Conservation (phyloP, 2,329 filamentous ascomycete genomes). For the Aciculosporium take region DNA sequence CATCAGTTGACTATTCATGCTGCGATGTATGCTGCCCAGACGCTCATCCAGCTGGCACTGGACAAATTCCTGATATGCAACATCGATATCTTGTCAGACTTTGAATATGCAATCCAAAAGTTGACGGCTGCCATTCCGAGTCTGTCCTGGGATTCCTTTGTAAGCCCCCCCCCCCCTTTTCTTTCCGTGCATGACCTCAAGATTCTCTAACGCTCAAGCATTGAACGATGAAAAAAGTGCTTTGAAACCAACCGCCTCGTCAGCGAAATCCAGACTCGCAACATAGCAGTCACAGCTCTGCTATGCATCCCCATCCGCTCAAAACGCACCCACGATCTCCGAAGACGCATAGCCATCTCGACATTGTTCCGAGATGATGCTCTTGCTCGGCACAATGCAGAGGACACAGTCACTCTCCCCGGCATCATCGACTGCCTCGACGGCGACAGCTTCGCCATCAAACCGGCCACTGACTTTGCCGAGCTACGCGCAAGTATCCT, state of each 20-base stretch:
- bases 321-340: constrained; percentile 40
- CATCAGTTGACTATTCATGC: constrained; percentile 19
- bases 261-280: constrained; percentile 27
- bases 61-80: constrained; percentile 35
- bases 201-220: constrained; percentile 3
- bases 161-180: constrained; percentile 18
- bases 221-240: too few species aligned
- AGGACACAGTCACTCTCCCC: constrained; percentile 27
- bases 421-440: constrained; percentile 32
- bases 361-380: constrained; percentile 42
- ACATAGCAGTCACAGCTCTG: constrained; percentile 45
- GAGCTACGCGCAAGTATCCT: constrained; percentile 50
- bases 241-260: constrained; percentile 32
- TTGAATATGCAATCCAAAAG: constrained; percentile 28
- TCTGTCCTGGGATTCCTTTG: constrained; percentile 25
- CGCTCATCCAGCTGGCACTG: constrained; percentile 40
- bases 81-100: constrained; percentile 24
- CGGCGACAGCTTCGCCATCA: constrained; percentile 36
- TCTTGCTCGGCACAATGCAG: constrained; percentile 26
- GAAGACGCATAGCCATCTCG: constrained; percentile 50
- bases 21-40: constrained; percentile 26
- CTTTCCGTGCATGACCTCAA: neutral
- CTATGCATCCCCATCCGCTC: constrained; percentile 41
- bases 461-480: constrained; percentile 48
- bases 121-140: constrained; percentile 29